Evolutionary conservation across 805 yeast genomes (phyloP), one percentile per base, ranked within the genome.

Genomic region (Candida golubevii): DNA sequence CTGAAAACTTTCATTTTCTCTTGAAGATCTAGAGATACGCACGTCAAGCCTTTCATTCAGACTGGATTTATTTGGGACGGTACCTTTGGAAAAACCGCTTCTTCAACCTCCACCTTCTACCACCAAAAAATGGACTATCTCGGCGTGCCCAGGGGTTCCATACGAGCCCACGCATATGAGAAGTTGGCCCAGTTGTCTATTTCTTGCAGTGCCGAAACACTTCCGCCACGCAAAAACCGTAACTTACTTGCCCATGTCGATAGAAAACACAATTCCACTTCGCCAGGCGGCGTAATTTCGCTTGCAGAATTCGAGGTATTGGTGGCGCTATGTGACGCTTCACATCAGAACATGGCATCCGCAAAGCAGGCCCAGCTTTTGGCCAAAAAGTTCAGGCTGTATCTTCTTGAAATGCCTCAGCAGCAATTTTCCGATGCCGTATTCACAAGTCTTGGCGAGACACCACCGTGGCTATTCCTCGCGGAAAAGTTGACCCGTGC

Each of bases 261-360:
- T n/a, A 8, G 14, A 3, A 28, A 35, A 35, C 15, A 26, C 9
- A n/a, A 15, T n/a, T 15, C 36, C 6, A 9, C 8, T 3, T 33
- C 28, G 14, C 35, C 45, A 2, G 10, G 29, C 5, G 71, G 74
- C 13, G 75, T 78, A 12, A 67, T 78, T 47, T 62, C 78, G 1
- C 62, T 69, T 33, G 76, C 73, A 45, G 85, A 81, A 56, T 69
- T 71, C 45, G 85, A 83, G 49, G 72, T 76, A 6, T 64, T 83
- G 46, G 51, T 76, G 36, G 85, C 88, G 0, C 61, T 84, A 26
- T 78, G 83, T 47, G 53, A 40, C 27, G 54, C 56, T n/a, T 43
- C 51, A 6, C 36, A 31, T 13, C 39, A 18, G 14, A 10, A 12
- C 7, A 30, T 40, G 11, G 66, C 67, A 26, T 64, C 71, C 9